These are phyloP conservation scores for Irpex sp. DNA, from an alignment of 1,284 basidiomycete species.

Conservation along the genomic window DNA sequence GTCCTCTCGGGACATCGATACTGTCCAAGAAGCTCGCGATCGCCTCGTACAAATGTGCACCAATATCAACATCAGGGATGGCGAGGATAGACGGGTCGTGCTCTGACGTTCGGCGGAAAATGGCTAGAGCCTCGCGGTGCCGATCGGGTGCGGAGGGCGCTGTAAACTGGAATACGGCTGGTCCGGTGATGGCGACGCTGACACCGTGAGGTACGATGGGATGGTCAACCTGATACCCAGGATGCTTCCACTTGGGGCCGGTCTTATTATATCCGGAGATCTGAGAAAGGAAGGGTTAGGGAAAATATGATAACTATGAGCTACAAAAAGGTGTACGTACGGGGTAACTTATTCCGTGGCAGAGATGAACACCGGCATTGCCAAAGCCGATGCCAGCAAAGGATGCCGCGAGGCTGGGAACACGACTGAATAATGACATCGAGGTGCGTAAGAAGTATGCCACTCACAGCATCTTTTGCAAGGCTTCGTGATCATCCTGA, in stretches of 20 bases:
- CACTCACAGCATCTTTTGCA: constrained; percentile 86
- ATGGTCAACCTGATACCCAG: constrained; percentile 76
- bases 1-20: constrained; percentile 84
- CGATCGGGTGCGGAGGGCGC: constrained; percentile 88
- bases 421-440: neutral
- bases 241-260: constrained; percentile 85
- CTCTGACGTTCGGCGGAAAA: constrained; percentile 70
- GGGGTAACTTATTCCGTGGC: constrained; percentile 85
- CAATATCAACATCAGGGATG: constrained; percentile 82
- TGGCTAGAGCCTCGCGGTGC: constrained; percentile 84
- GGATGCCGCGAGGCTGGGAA: constrained; percentile 71
- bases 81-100: constrained; percentile 68
- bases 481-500: constrained; percentile 77
- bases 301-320: neutral
- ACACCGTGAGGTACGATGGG: constrained; percentile 94
- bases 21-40: constrained; percentile 89
- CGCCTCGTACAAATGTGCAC: constrained; percentile 80
- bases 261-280: constrained; percentile 96
- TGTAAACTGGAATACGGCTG: constrained; percentile 92
- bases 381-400: constrained; percentile 97
- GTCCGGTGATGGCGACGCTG: constrained; percentile 85
- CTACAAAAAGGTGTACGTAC: constrained; percentile 35
- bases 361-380: constrained; percentile 91
- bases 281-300: constrained; percentile 33
- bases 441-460: neutral